Evolutionary conservation across 257 asterid species (phyloP).

Genomic region (Jaltomata sinuosa): DNA sequence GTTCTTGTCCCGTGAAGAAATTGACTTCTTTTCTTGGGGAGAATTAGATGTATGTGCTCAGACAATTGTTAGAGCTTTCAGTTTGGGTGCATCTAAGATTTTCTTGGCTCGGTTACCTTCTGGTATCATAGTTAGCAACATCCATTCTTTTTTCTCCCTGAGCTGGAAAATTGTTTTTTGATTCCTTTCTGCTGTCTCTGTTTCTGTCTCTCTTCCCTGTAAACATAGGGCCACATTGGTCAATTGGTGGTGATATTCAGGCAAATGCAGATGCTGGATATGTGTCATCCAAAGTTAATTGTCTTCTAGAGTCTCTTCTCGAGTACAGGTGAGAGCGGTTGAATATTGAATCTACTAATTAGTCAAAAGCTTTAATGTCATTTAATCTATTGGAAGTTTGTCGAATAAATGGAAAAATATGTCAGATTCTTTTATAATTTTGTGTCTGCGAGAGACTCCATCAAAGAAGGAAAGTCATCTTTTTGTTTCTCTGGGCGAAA

Average conservation of each 20-base stretch:
- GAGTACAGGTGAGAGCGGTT: conserved; percentile 55
- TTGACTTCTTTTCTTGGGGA: conserved; percentile 32
- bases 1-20: conserved; percentile 29
- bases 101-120: conserved; percentile 35
- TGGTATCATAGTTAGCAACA: conserved; percentile 25
- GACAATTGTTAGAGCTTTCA: conserved; percentile 29
- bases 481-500: background rate
- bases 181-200: background rate
- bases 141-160: background rate
- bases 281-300: conserved; percentile 46
- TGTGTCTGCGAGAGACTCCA: background rate
- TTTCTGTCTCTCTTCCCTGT: background rate
- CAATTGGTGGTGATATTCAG: conserved; percentile 14
- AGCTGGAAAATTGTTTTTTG: background rate
- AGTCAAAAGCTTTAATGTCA: background rate
- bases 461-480: background rate
- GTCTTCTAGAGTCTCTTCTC: conserved; percentile 61
- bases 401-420: background rate
- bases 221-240: conserved; percentile 33
- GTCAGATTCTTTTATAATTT: background rate
- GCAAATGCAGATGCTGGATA: conserved; percentile 38
- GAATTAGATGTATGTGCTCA: conserved; percentile 31
- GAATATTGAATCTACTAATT: background rate
- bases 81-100: conserved; percentile 39
- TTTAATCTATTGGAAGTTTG: background rate